A percentile compares a stretch with the other conserved stretches of the same genome.
phyloP scores from a whole-genome alignment of 306 rosid genomes.

The Rubus parviflorus region DNA sequence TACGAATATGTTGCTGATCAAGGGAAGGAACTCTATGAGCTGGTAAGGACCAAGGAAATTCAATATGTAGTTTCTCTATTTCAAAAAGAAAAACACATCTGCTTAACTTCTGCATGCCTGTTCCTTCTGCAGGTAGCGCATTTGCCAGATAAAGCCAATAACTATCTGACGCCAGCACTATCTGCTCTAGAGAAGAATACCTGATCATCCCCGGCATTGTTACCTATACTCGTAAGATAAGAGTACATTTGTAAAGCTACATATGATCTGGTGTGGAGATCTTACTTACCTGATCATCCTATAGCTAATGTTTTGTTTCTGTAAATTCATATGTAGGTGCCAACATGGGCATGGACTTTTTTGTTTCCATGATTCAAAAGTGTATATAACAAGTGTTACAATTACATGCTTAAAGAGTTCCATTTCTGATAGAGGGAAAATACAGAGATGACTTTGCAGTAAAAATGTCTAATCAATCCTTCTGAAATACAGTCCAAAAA shows the following conservation, averaged over 20 bases:
- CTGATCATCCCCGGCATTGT: slow-evolving; percentile 30
- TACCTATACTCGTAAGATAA: background rate
- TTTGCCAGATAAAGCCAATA: slow-evolving; percentile 98
- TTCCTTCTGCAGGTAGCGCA: slow-evolving; percentile 75
- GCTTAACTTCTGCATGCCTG: background rate
- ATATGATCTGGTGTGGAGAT: background rate
- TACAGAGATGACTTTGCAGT: background rate
- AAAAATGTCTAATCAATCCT: no score
- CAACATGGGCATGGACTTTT: background rate
- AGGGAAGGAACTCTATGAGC: slow-evolving; percentile 92
- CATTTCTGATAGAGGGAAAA: background rate
- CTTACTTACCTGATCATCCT: background rate
- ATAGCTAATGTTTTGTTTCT: slow-evolving; percentile 8
- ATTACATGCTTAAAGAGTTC: slow-evolving; percentile 5
- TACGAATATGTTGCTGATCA: slow-evolving; percentile 86
- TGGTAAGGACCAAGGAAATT: slow-evolving; percentile 53
- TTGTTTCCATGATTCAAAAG: background rate
- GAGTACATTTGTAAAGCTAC: slow-evolving; percentile 21
- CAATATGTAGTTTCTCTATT: background rate
- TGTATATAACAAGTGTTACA: slow-evolving; percentile 11
- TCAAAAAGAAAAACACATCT: background rate
- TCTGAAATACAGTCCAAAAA: no score
- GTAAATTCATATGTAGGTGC: slow-evolving; percentile 17
- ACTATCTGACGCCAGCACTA: slow-evolving; percentile 90
- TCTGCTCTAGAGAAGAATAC: slow-evolving; percentile 94